Evolutionary conservation across 495 filamentous ascomycete genomes (phyloP), one percentile per base, ranked within the genome.

Genomic region (Aspergillus saccharolyticus): DNA sequence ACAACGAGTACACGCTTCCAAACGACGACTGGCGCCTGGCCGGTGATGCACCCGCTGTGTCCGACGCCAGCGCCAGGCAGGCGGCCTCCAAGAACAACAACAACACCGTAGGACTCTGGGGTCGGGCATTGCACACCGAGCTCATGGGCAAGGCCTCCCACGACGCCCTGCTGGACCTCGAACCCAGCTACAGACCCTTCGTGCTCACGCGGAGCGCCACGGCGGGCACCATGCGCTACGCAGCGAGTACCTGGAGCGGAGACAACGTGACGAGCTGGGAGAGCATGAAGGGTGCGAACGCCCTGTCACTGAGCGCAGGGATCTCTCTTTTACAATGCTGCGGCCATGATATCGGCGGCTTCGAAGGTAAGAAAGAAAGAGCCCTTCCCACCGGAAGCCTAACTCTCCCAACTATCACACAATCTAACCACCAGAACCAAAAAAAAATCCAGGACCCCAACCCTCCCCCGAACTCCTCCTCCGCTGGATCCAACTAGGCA

Each of bases 341-440:
- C 61, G 86, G 86, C 19, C 84, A 87, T 58, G 86, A 89, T 52
- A 87, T 88, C 57, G 86, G 86, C 50, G 86, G 86, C 0, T 89
- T 89, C 61, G 86, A 87, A 61, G 68, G 67, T 69, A 63, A 21
- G 42, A 39, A n/a, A n/a, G n/a, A n/a, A n/a, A 28, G 25, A 28
- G 25, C 25, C 25, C 25, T 28, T 4, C 25, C 25, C 25, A 9
- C 9, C 25, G 25, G 12, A 39, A 6, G 2, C 58, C 49, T 43
- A 42, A 33, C 51, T 16, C 15, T 44, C 15, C n/a, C n/a, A n/a
- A n/a, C n/a, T n/a, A n/a, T n/a, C n/a, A n/a, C n/a, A n/a, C n/a
- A n/a, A n/a, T n/a, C n/a, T n/a, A n/a, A n/a, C n/a, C n/a, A n/a
- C n/a, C n/a, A n/a, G n/a, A n/a, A n/a, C n/a, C n/a, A n/a, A n/a